Conservation (phyloP, 2,329 filamentous ascomycete genomes). For the Ophiosphaerella korrae region DNA sequence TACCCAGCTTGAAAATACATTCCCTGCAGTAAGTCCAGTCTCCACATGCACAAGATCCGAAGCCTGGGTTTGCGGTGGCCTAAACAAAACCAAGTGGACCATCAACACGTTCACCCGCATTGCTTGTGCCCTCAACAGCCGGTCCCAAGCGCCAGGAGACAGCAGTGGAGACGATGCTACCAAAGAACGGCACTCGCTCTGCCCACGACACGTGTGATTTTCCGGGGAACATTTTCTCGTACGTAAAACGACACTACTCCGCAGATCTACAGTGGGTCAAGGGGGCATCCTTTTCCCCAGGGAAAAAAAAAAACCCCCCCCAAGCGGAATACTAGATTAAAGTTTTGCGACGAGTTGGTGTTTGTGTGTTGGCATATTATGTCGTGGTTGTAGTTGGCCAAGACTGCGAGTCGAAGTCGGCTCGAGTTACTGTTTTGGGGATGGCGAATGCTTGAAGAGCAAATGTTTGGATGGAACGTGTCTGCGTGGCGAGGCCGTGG, state of each 20-base stretch:
- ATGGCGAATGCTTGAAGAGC: not conserved
- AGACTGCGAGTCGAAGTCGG: conserved; percentile 1
- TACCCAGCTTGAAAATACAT: conserved; percentile 57
- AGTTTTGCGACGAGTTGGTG: not conserved
- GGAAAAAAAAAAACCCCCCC: too few species aligned
- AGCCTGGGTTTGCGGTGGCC: conserved; percentile 9
- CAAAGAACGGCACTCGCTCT: not conserved
- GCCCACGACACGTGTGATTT: conserved; percentile 2
- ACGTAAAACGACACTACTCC: not conserved
- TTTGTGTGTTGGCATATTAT: too few species aligned
- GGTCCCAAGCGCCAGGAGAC: conserved; percentile 3
- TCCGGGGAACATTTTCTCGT: conserved; percentile 5
- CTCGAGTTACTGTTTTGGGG: conserved; percentile 1
- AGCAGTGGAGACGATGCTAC: not conserved
- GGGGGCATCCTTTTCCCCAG: not conserved
- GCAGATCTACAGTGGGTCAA: not conserved
- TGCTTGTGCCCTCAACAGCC: conserved; percentile 12
- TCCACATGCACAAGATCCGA: conserved; percentile 60
- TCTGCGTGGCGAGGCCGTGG: not conserved
- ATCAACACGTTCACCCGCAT: too few species aligned
- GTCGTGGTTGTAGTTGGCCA: too few species aligned
- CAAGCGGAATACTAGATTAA: not conserved
- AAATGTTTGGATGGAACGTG: conserved; percentile 1
- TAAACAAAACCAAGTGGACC: too few species aligned
- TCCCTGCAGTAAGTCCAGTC: conserved; percentile 62